Evolutionary conservation across 805 yeast species (phyloP).

Genomic region (Candida sanyiensis): DNA sequence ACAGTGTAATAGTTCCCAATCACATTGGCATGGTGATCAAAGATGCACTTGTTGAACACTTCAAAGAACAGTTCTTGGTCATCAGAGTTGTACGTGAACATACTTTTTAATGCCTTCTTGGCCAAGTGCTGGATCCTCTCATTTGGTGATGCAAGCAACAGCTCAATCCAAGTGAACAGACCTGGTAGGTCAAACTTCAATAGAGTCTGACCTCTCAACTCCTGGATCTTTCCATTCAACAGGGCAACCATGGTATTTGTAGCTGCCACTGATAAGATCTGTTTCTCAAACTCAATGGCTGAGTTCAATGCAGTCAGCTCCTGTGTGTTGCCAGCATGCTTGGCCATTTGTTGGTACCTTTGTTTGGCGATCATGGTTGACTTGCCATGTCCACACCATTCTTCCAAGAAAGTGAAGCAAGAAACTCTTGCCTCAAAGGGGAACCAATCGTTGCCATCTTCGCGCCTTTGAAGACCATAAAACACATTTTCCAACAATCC

Average conservation of each 20-base stretch:
- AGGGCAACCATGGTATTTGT: constrained; percentile 80
- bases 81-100: constrained; percentile 55
- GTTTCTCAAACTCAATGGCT: constrained; percentile 72
- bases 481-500: constrained; percentile 75
- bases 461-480: constrained; percentile 41
- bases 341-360: constrained; percentile 55
- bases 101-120: constrained; percentile 59
- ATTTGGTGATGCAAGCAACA: constrained; percentile 55
- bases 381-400: constrained; percentile 93
- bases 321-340: constrained; percentile 32
- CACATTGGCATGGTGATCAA: constrained; percentile 44
- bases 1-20: constrained; percentile 67
- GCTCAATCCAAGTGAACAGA: constrained; percentile 75
- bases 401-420: constrained; percentile 75
- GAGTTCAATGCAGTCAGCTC: constrained; percentile 52
- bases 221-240: constrained; percentile 65
- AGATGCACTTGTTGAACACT: constrained; percentile 68
- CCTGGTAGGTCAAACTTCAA: constrained; percentile 68
- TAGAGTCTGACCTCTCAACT: constrained; percentile 42
- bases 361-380: constrained; percentile 54
- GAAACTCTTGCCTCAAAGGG: constrained; percentile 83
- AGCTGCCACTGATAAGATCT: constrained; percentile 62
- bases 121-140: constrained; percentile 60
- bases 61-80: constrained; percentile 47
- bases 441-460: constrained; percentile 49